Evolutionary conservation across 495 filamentous ascomycete species (phyloP).

Genomic region (Terfezia boudieri): DNA sequence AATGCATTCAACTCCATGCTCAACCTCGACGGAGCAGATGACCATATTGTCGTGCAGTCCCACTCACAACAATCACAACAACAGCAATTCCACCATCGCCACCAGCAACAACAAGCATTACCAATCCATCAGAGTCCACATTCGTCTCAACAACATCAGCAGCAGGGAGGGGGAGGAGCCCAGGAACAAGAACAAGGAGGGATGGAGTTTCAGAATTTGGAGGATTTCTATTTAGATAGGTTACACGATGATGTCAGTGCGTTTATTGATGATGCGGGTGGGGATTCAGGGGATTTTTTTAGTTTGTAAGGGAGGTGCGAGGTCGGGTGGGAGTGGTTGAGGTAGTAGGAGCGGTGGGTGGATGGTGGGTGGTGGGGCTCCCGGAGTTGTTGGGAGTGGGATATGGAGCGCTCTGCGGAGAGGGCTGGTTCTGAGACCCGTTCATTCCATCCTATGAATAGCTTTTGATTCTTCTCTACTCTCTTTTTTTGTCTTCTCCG

Average conservation of each 20-base stretch:
- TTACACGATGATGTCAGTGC: not conserved
- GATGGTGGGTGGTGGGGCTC: not conserved
- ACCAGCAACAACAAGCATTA: not conserved
- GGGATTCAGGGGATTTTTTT: not conserved
- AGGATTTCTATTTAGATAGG: not conserved
- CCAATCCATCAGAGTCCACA: not conserved
- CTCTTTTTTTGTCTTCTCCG: not conserved
- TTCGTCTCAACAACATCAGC: not conserved
- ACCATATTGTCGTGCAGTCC: not conserved
- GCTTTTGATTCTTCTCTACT: not conserved
- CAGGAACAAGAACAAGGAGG: not conserved
- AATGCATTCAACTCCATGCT: not conserved
- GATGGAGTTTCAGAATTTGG: not conserved
- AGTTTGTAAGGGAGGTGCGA: not conserved
- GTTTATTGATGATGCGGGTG: not conserved
- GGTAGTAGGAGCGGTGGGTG: not conserved
- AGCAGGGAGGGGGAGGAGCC: not conserved
- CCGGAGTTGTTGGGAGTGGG: no score
- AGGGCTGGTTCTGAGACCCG: not conserved
- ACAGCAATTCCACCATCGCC: conserved; percentile 14
- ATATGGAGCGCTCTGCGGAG: no score
- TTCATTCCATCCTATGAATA: not conserved
- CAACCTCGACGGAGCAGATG: not conserved
- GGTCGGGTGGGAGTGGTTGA: not conserved
- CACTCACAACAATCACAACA: conserved; percentile 7